Evolutionary conservation across 2,329 filamentous ascomycete genomes (phyloP).

Genomic region (Penicillium paneum): DNA sequence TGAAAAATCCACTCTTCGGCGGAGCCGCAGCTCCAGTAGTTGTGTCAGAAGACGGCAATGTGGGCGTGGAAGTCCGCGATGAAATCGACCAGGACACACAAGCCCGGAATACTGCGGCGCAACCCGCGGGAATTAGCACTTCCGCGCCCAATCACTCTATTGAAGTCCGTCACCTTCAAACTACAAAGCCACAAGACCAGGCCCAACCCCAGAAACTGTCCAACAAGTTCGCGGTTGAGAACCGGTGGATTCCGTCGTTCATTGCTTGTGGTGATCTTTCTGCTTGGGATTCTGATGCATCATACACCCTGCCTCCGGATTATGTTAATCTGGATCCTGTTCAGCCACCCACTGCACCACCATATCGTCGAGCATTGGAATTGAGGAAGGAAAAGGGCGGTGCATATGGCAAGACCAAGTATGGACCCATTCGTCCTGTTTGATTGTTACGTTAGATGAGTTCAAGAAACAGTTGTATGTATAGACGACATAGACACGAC

Average conservation of each 20-base stretch:
- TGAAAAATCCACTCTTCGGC: slow-evolving; percentile 41
- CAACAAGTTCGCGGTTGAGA: slow-evolving; percentile 41
- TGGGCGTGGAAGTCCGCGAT: slow-evolving; percentile 37
- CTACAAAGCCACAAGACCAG: slow-evolving; percentile 26
- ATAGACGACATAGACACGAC: slow-evolving; percentile 15
- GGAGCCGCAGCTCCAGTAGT: slow-evolving; percentile 33
- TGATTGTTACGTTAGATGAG: slow-evolving; percentile 15
- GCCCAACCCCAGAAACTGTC: slow-evolving; percentile 20
- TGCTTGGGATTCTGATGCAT: slow-evolving; percentile 92
- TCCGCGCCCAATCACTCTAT: slow-evolving; percentile 18
- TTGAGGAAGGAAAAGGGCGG: slow-evolving; percentile 73
- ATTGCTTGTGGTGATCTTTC: slow-evolving; percentile 96
- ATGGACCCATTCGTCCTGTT: slow-evolving; percentile 25
- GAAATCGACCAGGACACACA: slow-evolving; percentile 43
- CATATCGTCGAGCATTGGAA: slow-evolving; percentile 88
- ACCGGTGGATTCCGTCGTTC: slow-evolving; percentile 88
- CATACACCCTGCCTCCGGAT: slow-evolving; percentile 82
- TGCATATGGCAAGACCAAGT: slow-evolving; percentile 69
- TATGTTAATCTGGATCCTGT: slow-evolving; percentile 86
- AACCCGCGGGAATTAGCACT: not conserved
- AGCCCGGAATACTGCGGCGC: slow-evolving; percentile 5
- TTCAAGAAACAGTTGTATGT: slow-evolving; percentile 9
- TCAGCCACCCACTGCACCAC: slow-evolving; percentile 91
- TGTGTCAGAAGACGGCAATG: slow-evolving; percentile 30
- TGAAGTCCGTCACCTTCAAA: slow-evolving; percentile 41